These are phyloP conservation scores for Moricandia arvensis DNA, from an alignment of 345 rosid species.

Conservation along the genomic window DNA sequence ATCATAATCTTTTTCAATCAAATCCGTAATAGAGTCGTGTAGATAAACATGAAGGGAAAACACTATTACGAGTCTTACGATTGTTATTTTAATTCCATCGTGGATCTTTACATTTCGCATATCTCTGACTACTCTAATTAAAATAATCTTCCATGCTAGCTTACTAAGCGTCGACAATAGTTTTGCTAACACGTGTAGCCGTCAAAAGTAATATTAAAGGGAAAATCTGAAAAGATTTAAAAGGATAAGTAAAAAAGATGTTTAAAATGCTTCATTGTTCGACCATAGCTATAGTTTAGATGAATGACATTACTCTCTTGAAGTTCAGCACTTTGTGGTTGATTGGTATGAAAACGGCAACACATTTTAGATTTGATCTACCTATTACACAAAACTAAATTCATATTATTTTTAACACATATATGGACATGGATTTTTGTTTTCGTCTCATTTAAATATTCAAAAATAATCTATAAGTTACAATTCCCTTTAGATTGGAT, in stretches of 20 bases:
- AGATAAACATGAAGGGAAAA: not conserved
- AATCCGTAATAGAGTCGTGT: not conserved
- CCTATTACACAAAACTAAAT: too few species aligned
- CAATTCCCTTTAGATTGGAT: too few species aligned
- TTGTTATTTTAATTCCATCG: slow-evolving; percentile 17
- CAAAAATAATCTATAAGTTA: too few species aligned
- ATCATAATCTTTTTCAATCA: not conserved
- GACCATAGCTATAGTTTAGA: not conserved
- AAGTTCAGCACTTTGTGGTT: not conserved
- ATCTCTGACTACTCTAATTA: slow-evolving; percentile 15
- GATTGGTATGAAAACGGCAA: too few species aligned
- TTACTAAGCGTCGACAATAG: not conserved
- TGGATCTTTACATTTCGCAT: slow-evolving; percentile 20
- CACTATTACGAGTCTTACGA: not conserved
- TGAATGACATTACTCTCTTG: not conserved
- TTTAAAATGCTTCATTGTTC: not conserved
- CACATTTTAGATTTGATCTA: too few species aligned
- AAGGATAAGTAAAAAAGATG: not conserved
- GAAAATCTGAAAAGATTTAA: not conserved
- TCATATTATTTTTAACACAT: too few species aligned
- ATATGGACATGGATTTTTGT: too few species aligned
- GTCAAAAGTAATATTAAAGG: not conserved
- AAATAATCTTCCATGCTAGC: not conserved
- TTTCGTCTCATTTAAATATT: too few species aligned
- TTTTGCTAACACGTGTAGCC: not conserved